Base-by-base conservation (phyloP, 2,329 filamentous ascomycete genomes). In the Pseudogymnoascus sp. region DNA sequence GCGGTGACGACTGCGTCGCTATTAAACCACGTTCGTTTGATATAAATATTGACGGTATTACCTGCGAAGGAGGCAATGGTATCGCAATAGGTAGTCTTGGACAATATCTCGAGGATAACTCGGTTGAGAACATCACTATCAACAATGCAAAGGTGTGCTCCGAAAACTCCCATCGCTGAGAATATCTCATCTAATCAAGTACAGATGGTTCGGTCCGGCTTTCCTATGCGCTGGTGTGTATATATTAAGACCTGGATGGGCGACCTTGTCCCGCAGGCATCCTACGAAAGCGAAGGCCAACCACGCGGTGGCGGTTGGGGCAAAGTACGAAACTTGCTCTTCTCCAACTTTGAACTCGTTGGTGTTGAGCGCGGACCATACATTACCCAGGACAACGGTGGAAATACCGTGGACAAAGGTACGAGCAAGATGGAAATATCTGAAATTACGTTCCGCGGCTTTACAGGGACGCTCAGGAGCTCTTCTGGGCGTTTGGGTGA, bases 201-300 rank as follows among this genome's bases (percentile, higher is more conserved):
- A 14, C 4, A 45, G 10, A 23, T 45, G 5, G 41, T 23, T 45
- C 41, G 19, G 11, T 45, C 41, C 14, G 21, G 19, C 19, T 21
- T 21, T 13, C 4, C 19, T 65, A 79, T 81, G 74, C 74, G 79
- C 63, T 78, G 79, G 65, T 72, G 73, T 13, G 81, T 79, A 0
- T 83, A 84, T 67, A 81, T 85, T 71, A 85, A 85, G 69, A 84
- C 82, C 0, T 85, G 80, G 79, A 75, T 83, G 3, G 82, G 83
- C 3, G 77, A 73, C 1, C 75, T 78, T 2, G 76, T 80, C 0
- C 75, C 76, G 0, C 79, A 83, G 67, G 69, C 71, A 16, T 71
- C 69, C 6, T 85, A 85, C 68, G 81, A 85, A 68, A 79, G 75
- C 62, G 80, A 73, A 6, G 77, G 75, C 19, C 71, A 77, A 37